Evolutionary conservation across 2,329 filamentous ascomycete genomes (phyloP).

Genomic region (Ceratocystis papillata): DNA sequence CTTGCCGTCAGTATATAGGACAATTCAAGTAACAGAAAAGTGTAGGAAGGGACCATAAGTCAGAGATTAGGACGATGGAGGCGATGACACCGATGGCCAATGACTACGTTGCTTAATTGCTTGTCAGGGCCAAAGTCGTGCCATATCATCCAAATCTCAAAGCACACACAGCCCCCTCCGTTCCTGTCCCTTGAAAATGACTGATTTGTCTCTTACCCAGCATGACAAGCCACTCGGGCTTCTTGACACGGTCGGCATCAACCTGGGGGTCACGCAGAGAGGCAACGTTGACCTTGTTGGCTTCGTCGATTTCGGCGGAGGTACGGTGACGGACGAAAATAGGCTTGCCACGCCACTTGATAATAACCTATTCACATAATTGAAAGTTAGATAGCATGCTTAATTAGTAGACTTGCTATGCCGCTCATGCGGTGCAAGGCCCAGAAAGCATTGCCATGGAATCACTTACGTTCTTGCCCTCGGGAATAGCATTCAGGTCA

Average conservation of each 20-base stretch:
- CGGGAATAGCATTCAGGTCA: conserved; percentile 80
- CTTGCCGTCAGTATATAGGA: neutral
- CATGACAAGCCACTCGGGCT: conserved; percentile 99
- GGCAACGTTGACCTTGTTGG: conserved; percentile 75
- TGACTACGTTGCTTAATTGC: neutral
- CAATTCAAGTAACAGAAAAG: neutral
- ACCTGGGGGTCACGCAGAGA: conserved; percentile 80
- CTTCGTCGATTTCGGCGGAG: conserved; percentile 81
- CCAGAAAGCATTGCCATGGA: too few species aligned
- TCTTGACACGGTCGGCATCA: conserved; percentile 89
- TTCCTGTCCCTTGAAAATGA: conserved; percentile 13
- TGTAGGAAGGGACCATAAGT: neutral
- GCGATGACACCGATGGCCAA: neutral
- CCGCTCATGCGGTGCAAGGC: too few species aligned
- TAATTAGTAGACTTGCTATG: neutral
- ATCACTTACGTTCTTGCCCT: conserved; percentile 91
- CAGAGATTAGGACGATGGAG: neutral
- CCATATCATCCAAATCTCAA: neutral
- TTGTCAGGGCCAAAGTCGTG: neutral
- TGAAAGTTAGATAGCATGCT: conserved; percentile 1
- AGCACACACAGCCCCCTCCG: neutral
- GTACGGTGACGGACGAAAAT: conserved; percentile 99
- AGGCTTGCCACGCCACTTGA: conserved; percentile 99
- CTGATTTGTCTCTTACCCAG: conserved; percentile 51
- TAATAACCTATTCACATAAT: conserved; percentile 62